These are phyloP conservation scores for Trichoderma virens DNA, from an alignment of 495 filamentous ascomycete species.

Conservation along the genomic window DNA sequence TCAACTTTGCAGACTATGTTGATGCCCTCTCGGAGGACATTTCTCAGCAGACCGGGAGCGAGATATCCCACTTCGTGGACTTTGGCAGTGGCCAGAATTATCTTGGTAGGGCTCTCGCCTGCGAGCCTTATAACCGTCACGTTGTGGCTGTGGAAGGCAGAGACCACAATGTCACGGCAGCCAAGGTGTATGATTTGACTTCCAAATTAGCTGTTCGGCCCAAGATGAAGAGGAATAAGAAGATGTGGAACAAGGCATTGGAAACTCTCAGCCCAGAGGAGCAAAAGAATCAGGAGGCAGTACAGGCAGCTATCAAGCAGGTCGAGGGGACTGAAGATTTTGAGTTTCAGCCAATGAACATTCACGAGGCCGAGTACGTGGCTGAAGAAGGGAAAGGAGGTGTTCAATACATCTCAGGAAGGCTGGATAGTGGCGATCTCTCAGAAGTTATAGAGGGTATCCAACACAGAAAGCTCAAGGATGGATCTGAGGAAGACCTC, in stretches of 20 bases:
- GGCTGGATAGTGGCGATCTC: conserved; percentile 52
- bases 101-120: conserved; percentile 78
- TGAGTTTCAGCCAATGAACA: conserved; percentile 40
- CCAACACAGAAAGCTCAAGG: conserved; percentile 17
- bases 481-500: conserved; percentile 27
- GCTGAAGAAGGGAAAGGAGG: conserved; percentile 51
- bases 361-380: conserved; percentile 38
- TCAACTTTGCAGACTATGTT: conserved; percentile 50
- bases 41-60: conserved; percentile 23
- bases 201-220: conserved; percentile 63
- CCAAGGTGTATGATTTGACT: conserved; percentile 70
- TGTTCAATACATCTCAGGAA: conserved; percentile 58
- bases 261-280: conserved; percentile 31
- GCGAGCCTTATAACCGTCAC: conserved; percentile 72
- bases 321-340: conserved; percentile 27
- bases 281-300: conserved; percentile 30
- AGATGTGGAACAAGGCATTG: conserved; percentile 49
- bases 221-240: conserved; percentile 66
- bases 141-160: conserved; percentile 89
- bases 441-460: conserved; percentile 38
- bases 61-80: conserved; percentile 86
- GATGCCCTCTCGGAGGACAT: conserved; percentile 47
- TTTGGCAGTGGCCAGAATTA: conserved; percentile 97
- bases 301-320: conserved; percentile 29
- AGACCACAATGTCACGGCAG: conserved; percentile 74